These are phyloP conservation scores for Aphanomyces invadans DNA, from an alignment of 352 stramenopile species.

Conservation along the genomic window DNA sequence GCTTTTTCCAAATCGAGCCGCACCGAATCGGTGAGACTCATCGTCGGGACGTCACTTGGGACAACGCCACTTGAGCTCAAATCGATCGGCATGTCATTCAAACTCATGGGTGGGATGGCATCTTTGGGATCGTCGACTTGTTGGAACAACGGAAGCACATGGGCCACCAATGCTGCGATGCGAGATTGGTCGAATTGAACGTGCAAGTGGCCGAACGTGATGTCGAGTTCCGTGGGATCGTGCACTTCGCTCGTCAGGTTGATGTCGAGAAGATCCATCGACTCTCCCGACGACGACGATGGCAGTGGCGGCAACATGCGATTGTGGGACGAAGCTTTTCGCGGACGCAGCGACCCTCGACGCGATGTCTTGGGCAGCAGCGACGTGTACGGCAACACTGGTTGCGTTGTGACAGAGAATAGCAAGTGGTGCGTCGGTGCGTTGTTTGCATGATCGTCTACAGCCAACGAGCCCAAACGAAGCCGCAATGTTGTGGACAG, in stretches of 20 bases:
- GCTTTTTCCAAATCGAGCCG: conserved; percentile 68
- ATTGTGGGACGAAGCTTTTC: too few relatives aligned
- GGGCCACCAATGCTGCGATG: conserved; percentile 4
- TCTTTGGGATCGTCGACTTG: not conserved
- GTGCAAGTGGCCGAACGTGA: conserved; percentile 67
- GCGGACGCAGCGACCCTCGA: not conserved
- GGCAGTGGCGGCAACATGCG: not conserved
- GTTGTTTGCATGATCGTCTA: conserved; percentile 23
- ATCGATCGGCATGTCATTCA: not conserved
- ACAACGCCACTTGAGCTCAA: too few relatives aligned
- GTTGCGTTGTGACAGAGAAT: conserved; percentile 12
- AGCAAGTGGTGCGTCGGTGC: conserved; percentile 10
- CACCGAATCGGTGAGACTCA: conserved; percentile 74
- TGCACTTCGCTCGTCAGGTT: conserved; percentile 54
- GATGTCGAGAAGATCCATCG: conserved; percentile 53
- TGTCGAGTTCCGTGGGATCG: conserved; percentile 46
- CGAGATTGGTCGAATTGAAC: conserved; percentile 82
- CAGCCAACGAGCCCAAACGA: not conserved
- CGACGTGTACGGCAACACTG: conserved; percentile 15
- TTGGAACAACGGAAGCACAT: conserved; percentile 10
- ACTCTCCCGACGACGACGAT: conserved; percentile 15
- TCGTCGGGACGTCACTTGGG: conserved; percentile 31
- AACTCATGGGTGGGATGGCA: conserved; percentile 1
- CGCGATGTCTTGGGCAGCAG: not conserved
- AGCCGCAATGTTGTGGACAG: conserved; percentile 52